Evolutionary conservation across 73 alveolate species (phyloP).

Genomic region (Uronychia binucleata): DNA sequence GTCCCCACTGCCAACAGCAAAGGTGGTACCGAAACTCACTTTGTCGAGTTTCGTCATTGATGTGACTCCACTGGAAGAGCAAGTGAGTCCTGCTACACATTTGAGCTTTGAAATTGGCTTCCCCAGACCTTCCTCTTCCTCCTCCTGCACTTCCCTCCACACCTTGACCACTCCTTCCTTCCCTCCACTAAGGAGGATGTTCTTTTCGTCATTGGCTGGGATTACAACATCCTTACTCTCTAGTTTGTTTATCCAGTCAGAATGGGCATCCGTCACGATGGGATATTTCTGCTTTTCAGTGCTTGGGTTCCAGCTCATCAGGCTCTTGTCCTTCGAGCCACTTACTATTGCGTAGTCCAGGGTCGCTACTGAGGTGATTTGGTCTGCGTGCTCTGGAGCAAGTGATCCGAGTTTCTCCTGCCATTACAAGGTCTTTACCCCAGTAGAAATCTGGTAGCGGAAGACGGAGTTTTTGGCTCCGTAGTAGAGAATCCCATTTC

Average conservation of each 20-base stretch:
- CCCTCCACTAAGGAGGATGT: slow-evolving; percentile 44
- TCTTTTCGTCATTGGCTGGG: slow-evolving; percentile 18
- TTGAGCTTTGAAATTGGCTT: not conserved
- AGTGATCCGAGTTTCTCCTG: slow-evolving; percentile 16
- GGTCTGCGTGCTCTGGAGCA: slow-evolving; percentile 69
- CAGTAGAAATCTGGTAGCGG: slow-evolving; percentile 25
- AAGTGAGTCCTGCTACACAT: not conserved
- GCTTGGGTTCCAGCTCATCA: slow-evolving; percentile 35
- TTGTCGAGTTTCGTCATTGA: not conserved
- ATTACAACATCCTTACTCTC: slow-evolving; percentile 22
- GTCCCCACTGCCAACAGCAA: not conserved
- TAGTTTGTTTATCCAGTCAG: slow-evolving; percentile 47
- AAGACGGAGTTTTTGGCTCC: slow-evolving; percentile 54
- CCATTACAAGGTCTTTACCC: slow-evolving; percentile 8
- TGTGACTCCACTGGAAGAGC: not conserved
- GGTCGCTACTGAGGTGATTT: slow-evolving; percentile 49
- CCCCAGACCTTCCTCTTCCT: not conserved
- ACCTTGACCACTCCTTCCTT: slow-evolving; percentile 73
- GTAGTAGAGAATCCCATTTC: slow-evolving; percentile 33
- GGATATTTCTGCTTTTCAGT: not conserved
- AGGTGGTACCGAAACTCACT: not conserved
- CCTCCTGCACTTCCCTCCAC: slow-evolving; percentile 26
- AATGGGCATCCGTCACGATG: slow-evolving; percentile 26
- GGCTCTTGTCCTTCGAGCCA: slow-evolving; percentile 64
- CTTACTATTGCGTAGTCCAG: slow-evolving; percentile 30